phyloP scores from a whole-genome alignment of 176 grass and related monocot species.

The Phoenix dactylifera region DNA sequence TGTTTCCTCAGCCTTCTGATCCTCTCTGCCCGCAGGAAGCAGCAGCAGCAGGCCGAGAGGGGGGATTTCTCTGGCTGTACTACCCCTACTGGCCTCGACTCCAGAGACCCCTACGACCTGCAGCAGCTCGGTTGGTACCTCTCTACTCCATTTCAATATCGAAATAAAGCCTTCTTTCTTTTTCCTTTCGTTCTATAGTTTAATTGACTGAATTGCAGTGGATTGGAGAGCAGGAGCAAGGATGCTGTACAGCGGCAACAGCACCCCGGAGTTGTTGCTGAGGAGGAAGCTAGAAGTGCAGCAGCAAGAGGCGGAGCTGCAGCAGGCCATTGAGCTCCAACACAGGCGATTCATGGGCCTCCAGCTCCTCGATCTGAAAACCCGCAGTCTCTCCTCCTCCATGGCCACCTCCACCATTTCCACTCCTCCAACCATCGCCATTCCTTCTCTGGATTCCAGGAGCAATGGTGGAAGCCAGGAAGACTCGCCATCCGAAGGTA shows the following conservation, averaged over 20 bases:
- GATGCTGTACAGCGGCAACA: slow-evolving; percentile 60
- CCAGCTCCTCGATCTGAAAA: slow-evolving; percentile 29
- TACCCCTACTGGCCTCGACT: slow-evolving; percentile 43
- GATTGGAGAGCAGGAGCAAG: slow-evolving; percentile 41
- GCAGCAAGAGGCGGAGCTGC: slow-evolving; percentile 34
- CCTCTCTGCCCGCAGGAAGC: slow-evolving; percentile 39
- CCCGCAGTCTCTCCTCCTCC: neutral
- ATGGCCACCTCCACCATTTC: slow-evolving; percentile 6
- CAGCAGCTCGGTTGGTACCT: slow-evolving; percentile 53
- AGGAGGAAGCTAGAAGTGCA: slow-evolving; percentile 74
- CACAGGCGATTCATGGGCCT: slow-evolving; percentile 14
- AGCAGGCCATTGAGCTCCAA: slow-evolving; percentile 18
- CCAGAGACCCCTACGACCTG: slow-evolving; percentile 63
- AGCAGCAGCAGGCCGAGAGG: slow-evolving; percentile 33
- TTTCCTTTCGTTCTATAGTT: neutral
- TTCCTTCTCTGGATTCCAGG: slow-evolving; percentile 4
- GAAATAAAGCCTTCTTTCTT: too few species aligned
- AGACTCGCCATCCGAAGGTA: slow-evolving; percentile 13
- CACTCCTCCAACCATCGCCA: slow-evolving; percentile 10
- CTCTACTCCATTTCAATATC: too few species aligned
- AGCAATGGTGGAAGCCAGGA: slow-evolving; percentile 2
- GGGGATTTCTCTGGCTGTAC: slow-evolving; percentile 62
- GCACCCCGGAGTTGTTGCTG: slow-evolving; percentile 39
- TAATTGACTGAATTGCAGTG: neutral
- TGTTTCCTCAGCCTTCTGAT: neutral